phyloP scores from a whole-genome alignment of 2,329 filamentous ascomycete species.

The Plectosphaerella cucumerina region DNA sequence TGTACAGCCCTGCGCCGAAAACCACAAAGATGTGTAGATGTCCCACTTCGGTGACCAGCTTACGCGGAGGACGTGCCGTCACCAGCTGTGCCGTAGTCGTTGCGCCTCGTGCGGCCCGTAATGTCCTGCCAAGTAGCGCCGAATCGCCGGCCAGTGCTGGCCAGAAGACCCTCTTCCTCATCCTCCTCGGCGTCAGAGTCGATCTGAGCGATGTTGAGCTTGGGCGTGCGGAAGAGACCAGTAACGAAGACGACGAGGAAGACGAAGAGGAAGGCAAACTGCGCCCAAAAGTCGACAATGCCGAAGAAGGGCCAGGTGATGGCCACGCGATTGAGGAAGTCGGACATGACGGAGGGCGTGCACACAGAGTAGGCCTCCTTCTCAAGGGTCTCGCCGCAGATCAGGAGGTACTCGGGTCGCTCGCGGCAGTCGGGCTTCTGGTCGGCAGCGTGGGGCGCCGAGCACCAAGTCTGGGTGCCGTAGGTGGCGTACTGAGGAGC shows the following conservation, averaged over 20 bases:
- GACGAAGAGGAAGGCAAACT: constrained; percentile 83
- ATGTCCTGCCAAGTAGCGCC: constrained; percentile 88
- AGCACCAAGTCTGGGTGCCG: constrained; percentile 91
- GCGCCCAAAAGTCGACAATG: constrained; percentile 89
- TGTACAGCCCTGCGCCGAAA: neutral
- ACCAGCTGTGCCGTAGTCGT: constrained; percentile 8
- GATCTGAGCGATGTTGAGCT: constrained; percentile 68
- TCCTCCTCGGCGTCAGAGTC: constrained; percentile 89
- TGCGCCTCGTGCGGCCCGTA: constrained; percentile 45
- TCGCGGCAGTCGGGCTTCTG: constrained; percentile 72
- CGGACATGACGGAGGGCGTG: constrained; percentile 86
- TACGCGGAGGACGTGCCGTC: neutral
- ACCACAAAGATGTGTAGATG: neutral
- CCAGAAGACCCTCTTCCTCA: constrained; percentile 88
- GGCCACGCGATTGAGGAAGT: constrained; percentile 87
- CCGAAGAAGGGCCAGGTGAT: constrained; percentile 96
- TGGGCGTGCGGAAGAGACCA: constrained; percentile 75
- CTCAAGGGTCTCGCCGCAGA: constrained; percentile 74
- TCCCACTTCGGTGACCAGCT: neutral
- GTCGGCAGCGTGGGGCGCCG: constrained; percentile 59
- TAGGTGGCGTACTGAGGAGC: constrained; percentile 94
- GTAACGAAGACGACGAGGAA: constrained; percentile 80
- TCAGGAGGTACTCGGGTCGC: constrained; percentile 66
- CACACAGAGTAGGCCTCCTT: constrained; percentile 75
- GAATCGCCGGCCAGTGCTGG: constrained; percentile 76